Evolutionary conservation across 192 early-diverging fungal species (phyloP).

Genomic region (Anaeromyces robustus): DNA sequence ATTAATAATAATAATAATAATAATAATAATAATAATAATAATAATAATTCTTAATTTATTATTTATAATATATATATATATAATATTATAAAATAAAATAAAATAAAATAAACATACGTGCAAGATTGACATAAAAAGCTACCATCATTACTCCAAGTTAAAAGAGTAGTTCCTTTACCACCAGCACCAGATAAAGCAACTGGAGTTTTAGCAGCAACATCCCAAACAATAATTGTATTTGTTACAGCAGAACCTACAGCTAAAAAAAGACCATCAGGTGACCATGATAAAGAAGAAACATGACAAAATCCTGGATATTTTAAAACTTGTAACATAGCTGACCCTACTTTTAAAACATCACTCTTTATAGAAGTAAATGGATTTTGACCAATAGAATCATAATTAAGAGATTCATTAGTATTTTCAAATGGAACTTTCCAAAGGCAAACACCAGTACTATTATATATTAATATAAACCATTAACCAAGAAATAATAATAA

Average conservation of each 20-base stretch:
- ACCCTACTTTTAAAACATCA: constrained; percentile 3
- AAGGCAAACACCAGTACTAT: constrained; percentile 28
- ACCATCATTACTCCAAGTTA: constrained; percentile 37
- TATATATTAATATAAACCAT: neutral
- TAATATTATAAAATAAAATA: too few relatives aligned
- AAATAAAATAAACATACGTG: constrained; percentile 16
- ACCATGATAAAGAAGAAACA: constrained; percentile 26
- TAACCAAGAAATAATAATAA: neutral
- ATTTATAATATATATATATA: too few relatives aligned
- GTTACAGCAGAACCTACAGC: constrained; percentile 15
- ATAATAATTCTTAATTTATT: too few relatives aligned
- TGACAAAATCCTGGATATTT: constrained; percentile 12
- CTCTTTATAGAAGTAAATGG: neutral
- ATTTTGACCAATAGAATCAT: neutral
- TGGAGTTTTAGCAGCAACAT: constrained; percentile 13
- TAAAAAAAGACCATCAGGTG: constrained; percentile 23
- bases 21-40: too few relatives aligned
- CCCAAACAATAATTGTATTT: constrained; percentile 23
- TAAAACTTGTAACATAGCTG: constrained; percentile 23
- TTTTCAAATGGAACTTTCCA: constrained; percentile 14
- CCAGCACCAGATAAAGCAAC: constrained; percentile 15
- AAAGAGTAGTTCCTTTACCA: constrained; percentile 12
- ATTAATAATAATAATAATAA: too few relatives aligned
- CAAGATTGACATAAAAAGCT: constrained; percentile 20
- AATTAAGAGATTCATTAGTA: neutral